Conservation (phyloP, 2,329 filamentous ascomycete species). For the Lasiodiplodia gonubiensis region DNA sequence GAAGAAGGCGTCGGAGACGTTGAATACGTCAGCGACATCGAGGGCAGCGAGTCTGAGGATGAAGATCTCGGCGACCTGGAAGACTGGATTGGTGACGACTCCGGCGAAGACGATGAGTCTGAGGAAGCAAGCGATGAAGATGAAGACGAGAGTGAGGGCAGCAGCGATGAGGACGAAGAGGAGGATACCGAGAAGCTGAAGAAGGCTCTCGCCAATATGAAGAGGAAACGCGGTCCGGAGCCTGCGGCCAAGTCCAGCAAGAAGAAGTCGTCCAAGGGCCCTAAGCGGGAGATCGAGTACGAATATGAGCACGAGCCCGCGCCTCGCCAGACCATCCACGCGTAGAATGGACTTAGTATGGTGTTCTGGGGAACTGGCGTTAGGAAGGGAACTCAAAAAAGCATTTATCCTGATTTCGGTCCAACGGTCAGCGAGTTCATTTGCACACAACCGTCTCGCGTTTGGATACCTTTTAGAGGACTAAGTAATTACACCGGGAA, state of each 20-base stretch:
- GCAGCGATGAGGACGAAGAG: slow-evolving; percentile 60
- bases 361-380: slow-evolving; percentile 8
- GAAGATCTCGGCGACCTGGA: slow-evolving; percentile 76
- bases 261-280: slow-evolving; percentile 60
- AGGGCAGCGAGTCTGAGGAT: slow-evolving; percentile 75
- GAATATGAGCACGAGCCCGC: slow-evolving; percentile 70
- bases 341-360: slow-evolving; percentile 24
- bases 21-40: slow-evolving; percentile 92
- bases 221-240: slow-evolving; percentile 61
- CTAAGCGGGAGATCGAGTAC: slow-evolving; percentile 77
- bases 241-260: slow-evolving; percentile 62
- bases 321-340: slow-evolving; percentile 41
- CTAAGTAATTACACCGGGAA: not conserved
- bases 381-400: slow-evolving; percentile 2
- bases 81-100: slow-evolving; percentile 85
- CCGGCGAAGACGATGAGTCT: slow-evolving; percentile 62
- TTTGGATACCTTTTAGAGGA: slow-evolving; percentile 1
- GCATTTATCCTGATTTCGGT: not conserved
- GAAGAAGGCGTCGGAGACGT: slow-evolving; percentile 75
- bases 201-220: slow-evolving; percentile 59
- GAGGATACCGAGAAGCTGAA: slow-evolving; percentile 64
- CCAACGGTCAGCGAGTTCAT: not conserved
- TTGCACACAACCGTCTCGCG: not conserved
- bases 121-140: slow-evolving; percentile 60
- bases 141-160: slow-evolving; percentile 53